These are phyloP conservation scores for Colletotrichum truncatum DNA, from an alignment of 2,329 filamentous ascomycete genomes.

Conservation along the genomic window DNA sequence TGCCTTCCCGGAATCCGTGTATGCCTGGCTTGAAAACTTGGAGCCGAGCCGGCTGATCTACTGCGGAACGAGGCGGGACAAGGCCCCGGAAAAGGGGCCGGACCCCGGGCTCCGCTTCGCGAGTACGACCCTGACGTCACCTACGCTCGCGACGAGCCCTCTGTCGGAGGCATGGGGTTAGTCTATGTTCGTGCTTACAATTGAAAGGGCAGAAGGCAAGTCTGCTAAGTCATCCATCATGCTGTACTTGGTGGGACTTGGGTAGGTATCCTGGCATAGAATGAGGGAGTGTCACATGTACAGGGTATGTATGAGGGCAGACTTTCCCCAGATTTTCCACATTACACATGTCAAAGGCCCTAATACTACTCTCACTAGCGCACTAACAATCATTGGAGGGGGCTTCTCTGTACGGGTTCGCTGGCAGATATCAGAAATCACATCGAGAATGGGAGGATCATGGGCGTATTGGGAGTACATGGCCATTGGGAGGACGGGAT, in stretches of 20 bases:
- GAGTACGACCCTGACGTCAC: constrained; percentile 9
- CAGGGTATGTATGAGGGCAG: not conserved
- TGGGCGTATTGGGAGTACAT: not conserved
- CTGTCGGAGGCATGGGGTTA: too few relatives aligned
- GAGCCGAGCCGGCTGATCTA: not conserved
- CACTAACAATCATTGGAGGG: not conserved
- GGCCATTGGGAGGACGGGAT: not conserved
- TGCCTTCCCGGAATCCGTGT: too few relatives aligned
- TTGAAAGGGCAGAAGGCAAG: too few relatives aligned
- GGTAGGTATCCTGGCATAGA: not conserved
- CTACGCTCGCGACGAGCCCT: not conserved
- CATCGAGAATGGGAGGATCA: not conserved
- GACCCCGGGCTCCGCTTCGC: not conserved
- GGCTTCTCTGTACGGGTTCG: not conserved
- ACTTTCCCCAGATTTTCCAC: constrained; percentile 7
- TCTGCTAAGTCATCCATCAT: too few relatives aligned
- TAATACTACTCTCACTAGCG: not conserved
- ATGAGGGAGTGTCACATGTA: not conserved
- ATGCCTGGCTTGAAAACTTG: not conserved
- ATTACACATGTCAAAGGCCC: not conserved
- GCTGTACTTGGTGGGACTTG: too few relatives aligned
- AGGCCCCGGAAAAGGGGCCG: not conserved
- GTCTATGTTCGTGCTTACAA: too few relatives aligned
- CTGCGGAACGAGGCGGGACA: not conserved
- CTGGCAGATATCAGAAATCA: not conserved